A percentile compares a stretch with the other conserved stretches of the same genome.
These are phyloP conservation scores for Somion occarium DNA, from an alignment of 1,284 basidiomycete species.

Conservation along the genomic window DNA sequence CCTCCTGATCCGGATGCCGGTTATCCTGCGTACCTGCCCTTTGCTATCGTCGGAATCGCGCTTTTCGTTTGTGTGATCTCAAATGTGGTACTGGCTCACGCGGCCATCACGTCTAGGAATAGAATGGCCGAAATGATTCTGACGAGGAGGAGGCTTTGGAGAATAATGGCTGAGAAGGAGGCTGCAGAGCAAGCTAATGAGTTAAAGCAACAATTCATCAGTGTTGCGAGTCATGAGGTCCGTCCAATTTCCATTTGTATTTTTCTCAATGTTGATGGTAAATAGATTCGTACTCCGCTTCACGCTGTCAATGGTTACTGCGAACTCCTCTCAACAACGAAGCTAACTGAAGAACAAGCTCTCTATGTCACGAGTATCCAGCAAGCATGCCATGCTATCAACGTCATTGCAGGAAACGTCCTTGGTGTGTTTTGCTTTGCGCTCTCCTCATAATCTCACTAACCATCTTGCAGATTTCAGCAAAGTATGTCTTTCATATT, in stretches of 20 bases:
- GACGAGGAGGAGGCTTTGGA: conserved; percentile 25
- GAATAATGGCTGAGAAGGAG: conserved; percentile 31
- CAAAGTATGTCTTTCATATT: conserved; percentile 18
- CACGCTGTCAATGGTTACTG: conserved; percentile 30
- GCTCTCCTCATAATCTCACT: not conserved
- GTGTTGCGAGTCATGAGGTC: conserved; percentile 28
- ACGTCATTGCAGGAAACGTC: conserved; percentile 29
- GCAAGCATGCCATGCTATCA: conserved; percentile 29
- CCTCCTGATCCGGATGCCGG: conserved; percentile 18
- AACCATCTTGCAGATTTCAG: conserved; percentile 21
- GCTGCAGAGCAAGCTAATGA: conserved; percentile 28
- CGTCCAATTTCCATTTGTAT: no score
- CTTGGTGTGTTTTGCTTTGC: conserved; percentile 17
- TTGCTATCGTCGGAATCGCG: conserved; percentile 22
- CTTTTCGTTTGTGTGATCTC: conserved; percentile 26
- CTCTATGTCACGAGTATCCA: conserved; percentile 27
- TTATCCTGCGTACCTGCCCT: conserved; percentile 25
- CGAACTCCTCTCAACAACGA: conserved; percentile 24
- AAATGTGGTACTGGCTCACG: conserved; percentile 25
- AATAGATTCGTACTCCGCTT: conserved; percentile 26
- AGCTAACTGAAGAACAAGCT: conserved; percentile 24
- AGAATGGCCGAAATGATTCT: conserved; percentile 29
- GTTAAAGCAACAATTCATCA: conserved; percentile 30
- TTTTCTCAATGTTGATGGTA: not conserved
- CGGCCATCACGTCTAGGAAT: conserved; percentile 25